phyloP scores from a whole-genome alignment of 805 yeast genomes.

The Sungouiella blattae region DNA sequence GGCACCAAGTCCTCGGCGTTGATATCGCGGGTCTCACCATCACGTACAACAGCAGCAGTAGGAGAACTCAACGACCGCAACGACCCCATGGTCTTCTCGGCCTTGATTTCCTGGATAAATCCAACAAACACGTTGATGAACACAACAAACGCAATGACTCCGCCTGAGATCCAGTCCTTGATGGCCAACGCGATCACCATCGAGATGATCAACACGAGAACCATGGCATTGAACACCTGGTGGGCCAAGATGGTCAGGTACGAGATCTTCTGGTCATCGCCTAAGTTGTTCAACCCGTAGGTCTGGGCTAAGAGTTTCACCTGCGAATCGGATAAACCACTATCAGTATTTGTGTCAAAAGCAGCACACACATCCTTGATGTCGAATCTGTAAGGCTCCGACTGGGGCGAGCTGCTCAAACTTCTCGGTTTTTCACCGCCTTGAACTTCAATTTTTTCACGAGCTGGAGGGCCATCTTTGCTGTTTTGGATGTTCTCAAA shows the following conservation, averaged over 20 bases:
- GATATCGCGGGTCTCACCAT: conserved; percentile 32
- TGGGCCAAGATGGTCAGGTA: conserved; percentile 29
- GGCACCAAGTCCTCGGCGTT: conserved; percentile 44
- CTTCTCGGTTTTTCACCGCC: conserved; percentile 4
- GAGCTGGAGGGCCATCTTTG: conserved; percentile 3
- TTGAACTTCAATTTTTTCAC: conserved; percentile 5
- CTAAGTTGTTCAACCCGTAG: conserved; percentile 23
- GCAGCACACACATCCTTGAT: background rate
- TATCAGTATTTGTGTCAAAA: background rate
- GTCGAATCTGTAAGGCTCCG: conserved; percentile 1
- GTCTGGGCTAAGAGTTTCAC: background rate
- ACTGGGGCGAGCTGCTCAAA: background rate
- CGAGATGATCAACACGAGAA: conserved; percentile 34
- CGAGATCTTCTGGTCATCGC: conserved; percentile 28
- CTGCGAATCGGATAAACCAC: conserved; percentile 3
- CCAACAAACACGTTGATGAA: conserved; percentile 47
- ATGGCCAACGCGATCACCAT: conserved; percentile 37
- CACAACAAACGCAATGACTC: conserved; percentile 46
- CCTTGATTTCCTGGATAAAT: conserved; percentile 47
- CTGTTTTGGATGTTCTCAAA: background rate
- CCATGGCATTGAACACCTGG: conserved; percentile 39
- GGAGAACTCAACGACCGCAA: conserved; percentile 44
- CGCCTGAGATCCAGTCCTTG: conserved; percentile 39
- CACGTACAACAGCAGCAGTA: conserved; percentile 43
- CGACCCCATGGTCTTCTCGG: conserved; percentile 51